Evolutionary conservation across 306 rosid species (phyloP), one percentile per base, ranked within the genome.

Genomic region (Sesbania bispinosa): DNA sequence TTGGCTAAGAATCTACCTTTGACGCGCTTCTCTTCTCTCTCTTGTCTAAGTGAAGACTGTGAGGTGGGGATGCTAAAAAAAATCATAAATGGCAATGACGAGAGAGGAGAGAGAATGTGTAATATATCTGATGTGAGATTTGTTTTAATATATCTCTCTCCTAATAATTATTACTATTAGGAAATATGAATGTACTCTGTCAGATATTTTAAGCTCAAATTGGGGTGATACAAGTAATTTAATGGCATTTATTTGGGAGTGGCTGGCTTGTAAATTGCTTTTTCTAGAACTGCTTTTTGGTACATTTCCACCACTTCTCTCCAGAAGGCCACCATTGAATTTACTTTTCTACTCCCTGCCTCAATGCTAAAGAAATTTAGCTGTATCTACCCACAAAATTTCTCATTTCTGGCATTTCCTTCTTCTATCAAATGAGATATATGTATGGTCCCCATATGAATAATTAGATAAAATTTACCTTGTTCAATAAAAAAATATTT

Each of bases 151-250:
- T 55, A 70, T 63, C 51, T 74, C 46, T 71, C 36, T 15, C 27
- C 26, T 69, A 76, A 73, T 77, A 65, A 85, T 77, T 66, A 71
- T 74, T 10, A 57, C 3, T 4, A 67, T 72, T 16, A 63, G 2
- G n/a, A 60, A 70, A 79, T 65, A 36, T 66, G 82, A 67, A 62
- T 51, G 77, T 69, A 67, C 19, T 32, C 7, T 79, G 84, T 82
- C 89, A 87, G 80, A 71, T 33, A 71, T 62, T 30, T 24, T 23
- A 71, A 38, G 13, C 80, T 32, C 57, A 61, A 63, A 67, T 36
- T 73, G 46, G 67, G 67, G 61, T 46, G 60, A 48, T 64, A 53
- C 60, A 76, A 69, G 80, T 68, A 85, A 80, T 48, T 48, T 48
- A 50, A 73, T 73, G 14, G 14, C 14, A 62, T 62, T 24, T 51